Conservation (phyloP, 2,329 filamentous ascomycete genomes). For the Aspergillus nomiae region DNA sequence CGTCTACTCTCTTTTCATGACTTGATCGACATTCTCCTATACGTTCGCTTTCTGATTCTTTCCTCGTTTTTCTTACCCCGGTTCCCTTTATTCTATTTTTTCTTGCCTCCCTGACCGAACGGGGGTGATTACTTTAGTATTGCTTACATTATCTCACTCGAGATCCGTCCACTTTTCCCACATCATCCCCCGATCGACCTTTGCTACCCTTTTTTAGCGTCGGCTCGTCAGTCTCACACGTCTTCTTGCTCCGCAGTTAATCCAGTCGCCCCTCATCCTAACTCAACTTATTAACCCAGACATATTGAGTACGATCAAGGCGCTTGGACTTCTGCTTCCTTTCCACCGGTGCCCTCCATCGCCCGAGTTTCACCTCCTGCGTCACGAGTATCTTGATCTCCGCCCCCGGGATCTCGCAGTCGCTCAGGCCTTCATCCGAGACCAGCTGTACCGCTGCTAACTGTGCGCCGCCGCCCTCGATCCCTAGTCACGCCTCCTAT, state of each 20-base stretch:
- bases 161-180: slow-evolving; percentile 27
- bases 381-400: slow-evolving; percentile 22
- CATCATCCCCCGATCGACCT: slow-evolving; percentile 28
- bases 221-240: slow-evolving; percentile 27
- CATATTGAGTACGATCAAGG: not conserved
- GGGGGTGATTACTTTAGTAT: slow-evolving; percentile 9
- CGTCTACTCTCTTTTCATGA: not conserved
- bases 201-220: slow-evolving; percentile 28
- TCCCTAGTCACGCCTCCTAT: slow-evolving; percentile 19
- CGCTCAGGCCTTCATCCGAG: slow-evolving; percentile 21
- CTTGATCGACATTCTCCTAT: not conserved
- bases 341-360: slow-evolving; percentile 11
- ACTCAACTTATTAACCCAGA: slow-evolving; percentile 8
- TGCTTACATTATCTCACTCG: slow-evolving; percentile 28
- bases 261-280: slow-evolving; percentile 27
- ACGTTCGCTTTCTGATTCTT: not conserved
- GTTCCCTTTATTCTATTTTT: not conserved
- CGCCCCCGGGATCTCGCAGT: slow-evolving; percentile 24
- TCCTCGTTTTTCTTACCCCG: not conserved
- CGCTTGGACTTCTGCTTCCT: slow-evolving; percentile 11
- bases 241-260: slow-evolving; percentile 27
- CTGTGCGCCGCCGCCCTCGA: slow-evolving; percentile 19
- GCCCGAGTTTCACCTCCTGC: slow-evolving; percentile 20
- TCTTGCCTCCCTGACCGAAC: slow-evolving; percentile 8
- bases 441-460: slow-evolving; percentile 14